These are phyloP conservation scores for Chaetomium fimeti DNA, from an alignment of 495 filamentous ascomycete species.

Conservation along the genomic window DNA sequence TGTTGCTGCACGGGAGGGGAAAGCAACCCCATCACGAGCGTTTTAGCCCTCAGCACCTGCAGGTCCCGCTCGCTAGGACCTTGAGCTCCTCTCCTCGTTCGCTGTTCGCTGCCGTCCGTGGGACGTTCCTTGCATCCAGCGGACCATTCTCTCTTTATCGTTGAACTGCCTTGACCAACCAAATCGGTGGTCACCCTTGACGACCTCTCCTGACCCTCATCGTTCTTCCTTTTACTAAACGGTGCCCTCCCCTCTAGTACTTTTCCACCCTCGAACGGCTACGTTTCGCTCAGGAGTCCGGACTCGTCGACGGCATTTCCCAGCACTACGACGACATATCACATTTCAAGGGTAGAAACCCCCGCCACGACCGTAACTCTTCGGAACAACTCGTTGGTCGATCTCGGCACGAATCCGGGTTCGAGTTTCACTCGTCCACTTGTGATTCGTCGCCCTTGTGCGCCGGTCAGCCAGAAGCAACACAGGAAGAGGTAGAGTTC, in stretches of 20 bases:
- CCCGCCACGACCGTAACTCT: conserved; percentile 36
- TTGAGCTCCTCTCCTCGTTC: conserved; percentile 23
- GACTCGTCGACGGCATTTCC: conserved; percentile 40
- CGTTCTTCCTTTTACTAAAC: conserved; percentile 3
- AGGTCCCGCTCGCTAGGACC: conserved; percentile 30
- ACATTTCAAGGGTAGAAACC: conserved; percentile 42
- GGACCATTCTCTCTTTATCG: conserved; percentile 9
- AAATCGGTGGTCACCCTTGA: not conserved
- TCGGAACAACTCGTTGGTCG: conserved; percentile 42
- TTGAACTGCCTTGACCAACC: not conserved
- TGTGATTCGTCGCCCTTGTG: conserved; percentile 68
- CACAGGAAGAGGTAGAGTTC: conserved; percentile 49
- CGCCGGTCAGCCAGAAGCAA: conserved; percentile 65
- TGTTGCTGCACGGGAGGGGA: not conserved
- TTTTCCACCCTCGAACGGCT: conserved; percentile 66
- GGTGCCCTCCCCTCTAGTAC: conserved; percentile 46
- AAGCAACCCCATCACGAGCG: not conserved
- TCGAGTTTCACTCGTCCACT: conserved; percentile 45
- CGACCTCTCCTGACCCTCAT: not conserved
- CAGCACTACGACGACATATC: conserved; percentile 46
- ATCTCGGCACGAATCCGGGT: conserved; percentile 31
- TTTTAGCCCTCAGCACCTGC: conserved; percentile 33
- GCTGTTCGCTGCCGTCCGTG: conserved; percentile 17
- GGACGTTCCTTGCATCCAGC: conserved; percentile 29
- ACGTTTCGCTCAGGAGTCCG: conserved; percentile 56